Conservation (phyloP, 176 grass and related monocot genomes). For the Oryza officinalis region DNA sequence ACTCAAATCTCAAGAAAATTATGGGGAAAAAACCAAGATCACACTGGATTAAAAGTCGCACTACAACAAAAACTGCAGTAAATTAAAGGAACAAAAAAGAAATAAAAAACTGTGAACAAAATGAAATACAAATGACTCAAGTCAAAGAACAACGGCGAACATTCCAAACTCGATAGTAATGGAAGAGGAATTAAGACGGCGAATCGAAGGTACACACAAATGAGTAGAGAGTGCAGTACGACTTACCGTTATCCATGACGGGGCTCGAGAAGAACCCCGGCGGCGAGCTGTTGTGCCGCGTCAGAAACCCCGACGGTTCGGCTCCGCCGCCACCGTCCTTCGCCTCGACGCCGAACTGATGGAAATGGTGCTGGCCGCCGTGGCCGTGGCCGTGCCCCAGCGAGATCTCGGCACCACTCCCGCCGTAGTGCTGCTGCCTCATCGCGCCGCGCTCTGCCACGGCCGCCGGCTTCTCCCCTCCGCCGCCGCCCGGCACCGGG, state of each 20-base stretch:
- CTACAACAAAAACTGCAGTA: background rate
- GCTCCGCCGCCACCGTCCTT: background rate
- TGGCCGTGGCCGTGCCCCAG: slow-evolving; percentile 17
- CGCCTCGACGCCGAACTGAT: slow-evolving; percentile 38
- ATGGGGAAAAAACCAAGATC: background rate
- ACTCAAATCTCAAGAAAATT: background rate
- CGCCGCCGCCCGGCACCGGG: background rate
- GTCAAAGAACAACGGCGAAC: background rate
- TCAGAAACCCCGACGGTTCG: slow-evolving; percentile 15
- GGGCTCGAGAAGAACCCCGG: slow-evolving; percentile 69
- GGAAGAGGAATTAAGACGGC: background rate
- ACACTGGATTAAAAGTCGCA: background rate
- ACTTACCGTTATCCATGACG: slow-evolving; percentile 55
- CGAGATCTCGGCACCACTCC: slow-evolving; percentile 24
- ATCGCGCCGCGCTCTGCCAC: slow-evolving; percentile 9
- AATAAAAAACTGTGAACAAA: background rate
- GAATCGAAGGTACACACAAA: background rate
- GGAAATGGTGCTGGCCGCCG: slow-evolving; percentile 16
- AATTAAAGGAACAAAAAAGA: too few relatives aligned
- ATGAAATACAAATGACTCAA: background rate
- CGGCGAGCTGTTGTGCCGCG: slow-evolving; percentile 68
- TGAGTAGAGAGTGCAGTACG: background rate
- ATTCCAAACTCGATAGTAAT: background rate
- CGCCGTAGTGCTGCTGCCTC: background rate
- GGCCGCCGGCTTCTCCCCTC: background rate